phyloP scores from a whole-genome alignment of 129 eudicot genomes.

The Helianthus annuus region HanXRQr2.0-SUNRISE NC_035446.2:159125011-159125510 shows the following conservation, averaged over 20 bases:
- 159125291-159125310: slow-evolving; percentile 44
- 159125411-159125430: background rate
- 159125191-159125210: no score
- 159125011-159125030: slow-evolving; percentile 62
- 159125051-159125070: slow-evolving; percentile 61
- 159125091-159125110: slow-evolving; percentile 32
- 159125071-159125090: slow-evolving; percentile 61
- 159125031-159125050: slow-evolving; percentile 64
- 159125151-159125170: no score
- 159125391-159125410: no score
- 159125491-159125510: no score
- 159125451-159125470: no score
- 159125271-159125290: slow-evolving; percentile 44
- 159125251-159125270: background rate
- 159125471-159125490: no score
- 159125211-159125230: background rate
- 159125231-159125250: background rate
- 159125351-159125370: slow-evolving; percentile 16
- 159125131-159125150: background rate
- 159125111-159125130: no score
- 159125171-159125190: no score
- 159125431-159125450: background rate
- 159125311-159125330: slow-evolving; percentile 33
- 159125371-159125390: no score
- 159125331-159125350: slow-evolving; percentile 30